Base-by-base conservation (phyloP, 768 basidiomycete species). In the Boletus barrowsii region DNA sequence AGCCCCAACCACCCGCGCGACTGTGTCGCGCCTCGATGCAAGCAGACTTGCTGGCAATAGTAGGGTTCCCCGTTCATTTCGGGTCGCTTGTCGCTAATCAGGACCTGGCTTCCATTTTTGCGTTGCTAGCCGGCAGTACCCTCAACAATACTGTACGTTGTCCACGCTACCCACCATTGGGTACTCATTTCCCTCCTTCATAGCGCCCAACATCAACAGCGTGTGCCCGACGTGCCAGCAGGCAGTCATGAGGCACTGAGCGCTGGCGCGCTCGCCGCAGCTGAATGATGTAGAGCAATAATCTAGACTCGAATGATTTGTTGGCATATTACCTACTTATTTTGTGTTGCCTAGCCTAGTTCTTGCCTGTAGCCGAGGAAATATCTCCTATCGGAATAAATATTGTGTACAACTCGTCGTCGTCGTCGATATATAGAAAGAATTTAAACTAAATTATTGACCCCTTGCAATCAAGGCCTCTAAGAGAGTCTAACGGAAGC, bases 31-130 rank as follows among this genome's bases (percentile, higher is more conserved):
- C 79, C 78, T 0, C 30, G 30, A 2, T 85, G 83, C 71, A 75
- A 53, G n/a, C 62, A 65, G 48, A 72, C 67, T 3, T 80, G 79
- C 50, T 75, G 71, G 63, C 81, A 82, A 62, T 80, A 79, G 81
- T 83, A 63, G 56, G 2, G 14, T 32, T 29, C 29, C 14, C 46
- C 43, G 37, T 24, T 20, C 17, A n/a, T 43, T 47, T 42, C 58
- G 45, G 41, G 10, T 50, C 40, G 47, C 56, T 60, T 48, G 52
- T 59, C 42, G 47, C 47, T 53, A 48, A 62, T 45, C 20, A 42
- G 10, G 2, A 36, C 35, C 11, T 45, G 26, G 4, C 11, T 53
- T 57, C 41, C 37, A 50, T 53, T 62, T 37, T 49, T 42, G n/a
- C 40, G 24, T 42, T 17, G 10, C 33, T 42, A 79, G 78, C 54